phyloP scores from a whole-genome alignment of 768 basidiomycete species.

The Mycena albidolilacea region DNA sequence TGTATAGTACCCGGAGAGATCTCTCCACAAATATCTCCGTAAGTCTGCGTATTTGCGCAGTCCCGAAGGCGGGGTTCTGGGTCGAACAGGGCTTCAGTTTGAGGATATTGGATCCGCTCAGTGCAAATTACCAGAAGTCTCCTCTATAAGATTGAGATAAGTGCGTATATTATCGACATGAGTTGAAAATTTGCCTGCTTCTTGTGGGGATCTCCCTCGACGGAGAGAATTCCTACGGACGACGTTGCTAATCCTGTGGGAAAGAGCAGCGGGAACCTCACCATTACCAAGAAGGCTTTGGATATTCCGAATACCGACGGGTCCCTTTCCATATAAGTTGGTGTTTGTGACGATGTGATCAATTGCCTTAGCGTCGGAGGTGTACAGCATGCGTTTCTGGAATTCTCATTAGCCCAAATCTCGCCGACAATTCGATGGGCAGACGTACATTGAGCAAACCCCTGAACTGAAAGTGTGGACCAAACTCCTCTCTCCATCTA shows the following conservation, averaged over 20 bases:
- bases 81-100: constrained; percentile 1
- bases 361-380: background rate
- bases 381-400: background rate
- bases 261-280: constrained; percentile 7
- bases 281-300: constrained; percentile 10
- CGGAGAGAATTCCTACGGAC: too few relatives aligned
- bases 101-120: constrained; percentile 8
- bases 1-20: constrained; percentile 46
- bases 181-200: too few relatives aligned
- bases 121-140: constrained; percentile 8
- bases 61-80: constrained; percentile 63
- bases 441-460: constrained; percentile 14
- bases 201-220: too few relatives aligned
- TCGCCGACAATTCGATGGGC: constrained; percentile 10
- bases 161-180: too few relatives aligned
- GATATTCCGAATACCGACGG: background rate
- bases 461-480: constrained; percentile 9
- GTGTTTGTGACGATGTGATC: constrained; percentile 12
- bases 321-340: constrained; percentile 15
- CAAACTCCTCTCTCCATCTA: background rate
- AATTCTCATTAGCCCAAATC: constrained; percentile 13
- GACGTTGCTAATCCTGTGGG: constrained; percentile 13
- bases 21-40: constrained; percentile 56
- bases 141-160: too few relatives aligned
- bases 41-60: constrained; percentile 56